Evolutionary conservation across 306 rosid genomes (phyloP), one percentile per base, ranked within the genome.

Genomic region (Astragalus membranaceus): DNA sequence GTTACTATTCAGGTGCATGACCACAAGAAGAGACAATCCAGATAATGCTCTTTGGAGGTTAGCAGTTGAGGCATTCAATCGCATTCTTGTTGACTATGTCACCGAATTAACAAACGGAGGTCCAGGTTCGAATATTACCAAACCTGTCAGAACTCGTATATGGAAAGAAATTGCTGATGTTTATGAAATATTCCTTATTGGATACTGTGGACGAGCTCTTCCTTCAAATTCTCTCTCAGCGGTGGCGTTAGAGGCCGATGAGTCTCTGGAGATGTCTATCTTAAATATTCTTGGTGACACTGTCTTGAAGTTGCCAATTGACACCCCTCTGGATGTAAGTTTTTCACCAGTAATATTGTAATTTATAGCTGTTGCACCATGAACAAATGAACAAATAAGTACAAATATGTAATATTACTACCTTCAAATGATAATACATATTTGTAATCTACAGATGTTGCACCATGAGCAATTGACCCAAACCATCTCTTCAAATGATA

Each of bases 81-180:
- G 74, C 13, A 66, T 90, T 79, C 80, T 90, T 66, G 77, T 88
- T 72, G 92, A 90, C 81, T 89, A 83, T 29, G 72, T 82, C 69
- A 77, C 85, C 54, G 77, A 76, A 55, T 76, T 76, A 67, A 72
- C 83, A 55, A 58, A 78, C 26, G 75, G 62, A 44, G 85, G 81
- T 78, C 70, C 81, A 47, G 92, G 80, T 75, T 78, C 76, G 11
- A 59, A 78, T 74, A 79, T 85, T 69, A 81, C 88, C 70, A 90
- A 81, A 82, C 81, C 89, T 80, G 88, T 86, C 72, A 81, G 90
- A 80, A 85, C 88, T 64, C 87, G 90, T 61, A 80, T 87, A 77
- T 94, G 98, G 98, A 90, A 94, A 81, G 98, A 94, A 81, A 88
- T 94, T 79, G 94, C 98, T 0, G 97, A 94, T 71, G 84, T 90